phyloP scores from a whole-genome alignment of 2,329 filamentous ascomycete species.

The Sphaerulina vaccinii region DNA sequence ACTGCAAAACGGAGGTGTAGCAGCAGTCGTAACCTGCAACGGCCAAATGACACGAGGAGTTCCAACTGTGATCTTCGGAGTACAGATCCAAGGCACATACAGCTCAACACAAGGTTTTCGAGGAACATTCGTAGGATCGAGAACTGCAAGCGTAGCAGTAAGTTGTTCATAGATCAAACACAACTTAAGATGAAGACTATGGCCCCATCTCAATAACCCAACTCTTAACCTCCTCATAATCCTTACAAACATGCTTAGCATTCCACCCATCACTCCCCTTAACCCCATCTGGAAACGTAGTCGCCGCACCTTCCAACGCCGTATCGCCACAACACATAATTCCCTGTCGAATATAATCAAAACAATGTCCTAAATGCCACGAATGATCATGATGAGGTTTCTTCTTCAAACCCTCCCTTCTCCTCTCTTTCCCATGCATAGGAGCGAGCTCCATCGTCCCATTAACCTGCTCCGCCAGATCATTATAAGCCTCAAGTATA shows the following conservation, averaged over 20 bases:
- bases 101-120: conserved; percentile 4
- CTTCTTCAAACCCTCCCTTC: neutral
- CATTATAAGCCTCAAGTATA: conserved; percentile 12
- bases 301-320: conserved; percentile 14
- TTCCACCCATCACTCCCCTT: conserved; percentile 16
- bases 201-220: too few species aligned
- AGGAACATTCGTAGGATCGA: conserved; percentile 8
- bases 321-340: conserved; percentile 18
- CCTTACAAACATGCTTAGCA: conserved; percentile 14
- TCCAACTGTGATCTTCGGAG: conserved; percentile 7
- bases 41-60: conserved; percentile 1
- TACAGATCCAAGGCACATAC: conserved; percentile 5
- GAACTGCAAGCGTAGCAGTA: conserved; percentile 10
- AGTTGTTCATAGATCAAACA: conserved; percentile 12
- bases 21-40: conserved; percentile 13
- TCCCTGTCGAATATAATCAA: conserved; percentile 15
- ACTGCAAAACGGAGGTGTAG: conserved; percentile 13
- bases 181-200: too few species aligned
- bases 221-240: conserved; percentile 12
- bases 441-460: too few species aligned
- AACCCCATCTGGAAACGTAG: conserved; percentile 15
- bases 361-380: conserved; percentile 16
- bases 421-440: neutral
- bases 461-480: conserved; percentile 4
- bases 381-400: conserved; percentile 10